These are phyloP conservation scores for Pelagomonas calceolata DNA, from an alignment of 108 stramenopile genomes.

Conservation along the genomic window DNA sequence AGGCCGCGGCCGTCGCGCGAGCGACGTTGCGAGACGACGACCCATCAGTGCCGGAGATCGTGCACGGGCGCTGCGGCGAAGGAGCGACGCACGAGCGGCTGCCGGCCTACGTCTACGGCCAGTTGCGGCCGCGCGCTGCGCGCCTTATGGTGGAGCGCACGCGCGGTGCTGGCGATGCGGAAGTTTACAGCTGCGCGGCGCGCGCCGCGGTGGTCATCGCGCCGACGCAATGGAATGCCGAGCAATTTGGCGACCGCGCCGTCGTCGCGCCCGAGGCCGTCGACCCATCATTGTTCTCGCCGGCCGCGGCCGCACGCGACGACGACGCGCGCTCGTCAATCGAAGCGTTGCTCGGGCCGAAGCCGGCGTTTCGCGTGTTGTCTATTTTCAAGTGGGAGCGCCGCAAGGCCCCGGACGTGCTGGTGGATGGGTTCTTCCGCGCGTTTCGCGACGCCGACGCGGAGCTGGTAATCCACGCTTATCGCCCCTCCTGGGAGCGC, in stretches of 20 bases:
- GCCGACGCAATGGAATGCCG: background rate
- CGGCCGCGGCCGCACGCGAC: background rate
- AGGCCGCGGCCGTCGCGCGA: background rate
- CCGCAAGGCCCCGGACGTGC: constrained; percentile 29
- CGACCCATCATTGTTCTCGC: background rate
- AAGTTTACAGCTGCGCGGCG: background rate
- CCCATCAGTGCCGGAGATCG: background rate
- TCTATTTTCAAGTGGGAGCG: constrained; percentile 35
- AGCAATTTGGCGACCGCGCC: background rate
- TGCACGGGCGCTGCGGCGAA: background rate
- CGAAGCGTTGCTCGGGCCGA: background rate
- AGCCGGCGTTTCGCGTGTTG: constrained; percentile 10
- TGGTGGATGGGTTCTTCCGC: constrained; percentile 15
- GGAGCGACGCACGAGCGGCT: no score
- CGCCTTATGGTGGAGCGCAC: background rate
- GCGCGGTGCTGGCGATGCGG: background rate
- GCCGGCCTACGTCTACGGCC: no score
- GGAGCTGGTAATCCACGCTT: constrained; percentile 9
- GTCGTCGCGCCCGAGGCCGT: background rate
- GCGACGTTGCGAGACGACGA: no score
- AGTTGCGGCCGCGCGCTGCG: background rate
- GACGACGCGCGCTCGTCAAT: background rate
- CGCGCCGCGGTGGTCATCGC: background rate
- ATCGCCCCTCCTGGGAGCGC: background rate
- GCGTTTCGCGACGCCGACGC: constrained; percentile 12